Evolutionary conservation across 148 eudicot genomes (phyloP).

Genomic region (Salicornia ramosissima): DNA sequence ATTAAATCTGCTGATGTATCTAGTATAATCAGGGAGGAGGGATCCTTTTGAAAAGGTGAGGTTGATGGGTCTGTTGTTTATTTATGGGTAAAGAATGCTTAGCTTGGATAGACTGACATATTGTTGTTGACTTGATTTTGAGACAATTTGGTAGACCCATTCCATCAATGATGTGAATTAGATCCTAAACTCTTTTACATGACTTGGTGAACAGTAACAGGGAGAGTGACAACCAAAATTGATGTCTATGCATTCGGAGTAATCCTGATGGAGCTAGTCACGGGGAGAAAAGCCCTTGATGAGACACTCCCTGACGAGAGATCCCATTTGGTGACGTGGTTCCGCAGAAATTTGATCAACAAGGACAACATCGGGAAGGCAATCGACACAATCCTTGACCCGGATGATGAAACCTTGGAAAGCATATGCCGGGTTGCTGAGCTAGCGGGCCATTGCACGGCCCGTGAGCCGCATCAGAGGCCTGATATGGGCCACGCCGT

Average conservation of each 20-base stretch:
- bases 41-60: neutral
- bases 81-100: neutral
- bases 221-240: constrained; percentile 65
- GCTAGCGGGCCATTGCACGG: constrained; percentile 37
- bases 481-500: constrained; percentile 40
- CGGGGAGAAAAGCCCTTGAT: constrained; percentile 67
- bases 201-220: constrained; percentile 34
- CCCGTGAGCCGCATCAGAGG: constrained; percentile 38
- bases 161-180: neutral
- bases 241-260: constrained; percentile 74
- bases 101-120: neutral
- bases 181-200: neutral
- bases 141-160: neutral
- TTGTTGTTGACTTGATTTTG: neutral
- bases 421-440: constrained; percentile 29
- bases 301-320: constrained; percentile 54
- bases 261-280: constrained; percentile 62
- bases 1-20: neutral
- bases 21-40: too few species aligned
- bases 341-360: constrained; percentile 54
- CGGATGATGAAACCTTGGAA: constrained; percentile 39
- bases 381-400: constrained; percentile 46
- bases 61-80: neutral
- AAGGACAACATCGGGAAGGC: constrained; percentile 45
- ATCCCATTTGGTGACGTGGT: constrained; percentile 61